Conservation (phyloP, 2,329 filamentous ascomycete genomes). For the Penicillium sclerotigenum region DNA sequence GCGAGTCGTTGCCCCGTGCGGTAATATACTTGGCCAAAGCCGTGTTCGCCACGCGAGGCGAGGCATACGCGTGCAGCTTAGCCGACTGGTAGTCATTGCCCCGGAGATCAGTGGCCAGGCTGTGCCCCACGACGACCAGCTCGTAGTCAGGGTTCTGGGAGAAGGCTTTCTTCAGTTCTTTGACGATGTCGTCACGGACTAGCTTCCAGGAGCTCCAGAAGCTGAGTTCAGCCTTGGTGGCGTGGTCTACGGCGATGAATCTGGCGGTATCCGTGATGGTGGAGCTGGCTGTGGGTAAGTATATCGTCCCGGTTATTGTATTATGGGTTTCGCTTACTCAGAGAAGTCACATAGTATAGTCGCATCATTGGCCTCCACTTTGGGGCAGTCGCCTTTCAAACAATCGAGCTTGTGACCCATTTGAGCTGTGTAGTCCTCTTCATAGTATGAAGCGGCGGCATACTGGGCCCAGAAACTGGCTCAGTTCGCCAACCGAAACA, state of each 20-base stretch:
- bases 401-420: constrained; percentile 44
- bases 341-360: constrained; percentile 46
- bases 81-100: constrained; percentile 43
- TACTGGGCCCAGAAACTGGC: constrained; percentile 50
- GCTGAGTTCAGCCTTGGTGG: constrained; percentile 44
- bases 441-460: constrained; percentile 51
- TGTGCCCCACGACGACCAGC: constrained; percentile 58
- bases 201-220: constrained; percentile 48
- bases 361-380: constrained; percentile 36
- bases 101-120: constrained; percentile 60
- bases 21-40: constrained; percentile 55
- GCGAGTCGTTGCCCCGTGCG: constrained; percentile 54
- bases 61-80: constrained; percentile 65
- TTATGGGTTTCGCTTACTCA: constrained; percentile 33
- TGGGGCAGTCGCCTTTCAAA: constrained; percentile 43
- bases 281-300: constrained; percentile 5
- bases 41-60: constrained; percentile 62
- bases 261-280: constrained; percentile 45
- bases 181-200: constrained; percentile 36
- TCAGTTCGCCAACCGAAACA: constrained; percentile 10
- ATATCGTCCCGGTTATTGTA: background rate
- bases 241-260: constrained; percentile 48
- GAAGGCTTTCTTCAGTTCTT: constrained; percentile 29
- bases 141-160: constrained; percentile 33
- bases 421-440: constrained; percentile 43